Base-by-base conservation (phyloP, 257 asterid genomes). In the Eustoma russellianum region DNA sequence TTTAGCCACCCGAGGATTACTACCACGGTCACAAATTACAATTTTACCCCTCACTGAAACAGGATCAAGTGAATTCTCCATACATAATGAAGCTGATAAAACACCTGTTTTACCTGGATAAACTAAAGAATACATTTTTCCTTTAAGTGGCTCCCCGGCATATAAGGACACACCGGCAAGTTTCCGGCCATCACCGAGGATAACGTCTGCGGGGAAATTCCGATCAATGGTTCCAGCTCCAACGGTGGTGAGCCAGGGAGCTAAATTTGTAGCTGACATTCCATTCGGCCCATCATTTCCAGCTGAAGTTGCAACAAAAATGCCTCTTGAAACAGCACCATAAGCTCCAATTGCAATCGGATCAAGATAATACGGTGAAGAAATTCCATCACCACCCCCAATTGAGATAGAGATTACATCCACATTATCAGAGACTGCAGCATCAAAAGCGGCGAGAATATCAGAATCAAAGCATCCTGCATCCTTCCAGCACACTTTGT, bases 401-500 rank as follows among this genome's bases (percentile, higher is more conserved):
- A 92, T 83, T 13, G 94, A 82, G 54, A 92, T 85, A 1, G 97
- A 92, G 34, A 92, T 92, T 10, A 88, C 99, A 45, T 92, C 99
- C 0, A 92, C 99, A 0, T 95, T 94, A 62, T 92, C 99, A 14
- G 79, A 64, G 33, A 88, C 97, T 34, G 99, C 99, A 16, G 81
- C 74, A 65, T 92, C 97, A 59, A 92, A 92, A 1, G 97, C 99
- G 5, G 99, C 99, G 10, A 92, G 75, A 1, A 92, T 92, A 60
- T 92, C 99, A 0, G 99, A 92, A 72, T 92, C 97, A 38, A 88
- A 85, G 71, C 99, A 92, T n/a, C 99, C 99, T 0, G 94, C 72
- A 50, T 65, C 45, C 41, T 68, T 88, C 99, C 99, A 92, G 75
- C 99, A 92, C 45, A 92, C 99, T 55, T 92, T 92, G 75, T 92